Percentiles rank a stretch among this genome's conserved stretches.
phyloP scores from a whole-genome alignment of 257 asterid genomes.

The Paraleonurus japonicus region DNA sequence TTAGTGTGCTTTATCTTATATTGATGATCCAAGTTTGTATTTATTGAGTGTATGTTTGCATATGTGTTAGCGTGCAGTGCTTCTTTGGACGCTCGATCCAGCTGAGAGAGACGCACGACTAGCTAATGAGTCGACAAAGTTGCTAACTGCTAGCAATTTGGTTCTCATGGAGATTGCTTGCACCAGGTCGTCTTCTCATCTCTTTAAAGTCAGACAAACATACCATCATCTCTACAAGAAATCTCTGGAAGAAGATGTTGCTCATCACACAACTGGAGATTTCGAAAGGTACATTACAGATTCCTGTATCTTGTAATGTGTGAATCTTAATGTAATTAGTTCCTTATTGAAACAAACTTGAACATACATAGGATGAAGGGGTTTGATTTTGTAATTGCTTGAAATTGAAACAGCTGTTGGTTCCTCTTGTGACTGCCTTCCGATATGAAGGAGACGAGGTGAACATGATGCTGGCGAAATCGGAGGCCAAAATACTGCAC shows the following conservation, averaged over 20 bases:
- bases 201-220: slow-evolving; percentile 63
- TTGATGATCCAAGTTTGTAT: background rate
- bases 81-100: slow-evolving; percentile 74
- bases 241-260: slow-evolving; percentile 92
- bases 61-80: slow-evolving; percentile 53
- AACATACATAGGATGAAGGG: background rate
- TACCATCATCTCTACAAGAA: slow-evolving; percentile 70
- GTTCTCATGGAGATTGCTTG: slow-evolving; percentile 81
- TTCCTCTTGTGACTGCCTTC: slow-evolving; percentile 82
- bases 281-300: slow-evolving; percentile 59
- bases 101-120: slow-evolving; percentile 77
- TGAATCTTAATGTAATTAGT: too few relatives aligned
- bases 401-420: slow-evolving; percentile 61
- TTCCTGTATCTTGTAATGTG: too few relatives aligned
- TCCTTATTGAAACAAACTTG: too few relatives aligned
- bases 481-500: slow-evolving; percentile 79
- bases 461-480: slow-evolving; percentile 61
- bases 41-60: background rate
- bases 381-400: slow-evolving; percentile 8
- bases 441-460: slow-evolving; percentile 86
- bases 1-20: background rate
- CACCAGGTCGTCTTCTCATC: slow-evolving; percentile 67
- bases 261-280: slow-evolving; percentile 73
- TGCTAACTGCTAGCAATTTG: slow-evolving; percentile 47
- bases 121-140: slow-evolving; percentile 72